phyloP scores from a whole-genome alignment of 768 basidiomycete species.

The Leccinum sublutescens region DNA sequence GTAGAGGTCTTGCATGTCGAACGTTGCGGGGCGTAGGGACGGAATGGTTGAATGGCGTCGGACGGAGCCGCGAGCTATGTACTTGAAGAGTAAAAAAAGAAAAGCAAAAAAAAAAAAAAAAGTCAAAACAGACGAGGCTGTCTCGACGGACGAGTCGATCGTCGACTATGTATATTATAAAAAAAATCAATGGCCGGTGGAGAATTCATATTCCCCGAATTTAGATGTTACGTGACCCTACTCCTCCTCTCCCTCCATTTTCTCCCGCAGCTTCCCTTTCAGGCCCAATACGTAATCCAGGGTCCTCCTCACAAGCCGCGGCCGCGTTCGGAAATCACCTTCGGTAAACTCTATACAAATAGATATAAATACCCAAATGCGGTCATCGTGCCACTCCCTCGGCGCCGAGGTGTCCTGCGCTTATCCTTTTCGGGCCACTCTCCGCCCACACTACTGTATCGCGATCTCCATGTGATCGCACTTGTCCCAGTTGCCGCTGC shows the following conservation, averaged over 20 bases:
- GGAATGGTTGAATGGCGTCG: slow-evolving; percentile 34
- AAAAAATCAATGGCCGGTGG: slow-evolving; percentile 34
- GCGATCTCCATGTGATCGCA: slow-evolving; percentile 33
- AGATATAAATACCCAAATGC: slow-evolving; percentile 22
- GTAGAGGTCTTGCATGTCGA: slow-evolving; percentile 49
- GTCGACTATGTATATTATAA: slow-evolving; percentile 39
- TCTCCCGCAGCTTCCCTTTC: slow-evolving; percentile 30
- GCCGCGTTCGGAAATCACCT: slow-evolving; percentile 41
- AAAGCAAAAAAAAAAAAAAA: slow-evolving; percentile 25
- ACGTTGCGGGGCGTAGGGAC: slow-evolving; percentile 41
- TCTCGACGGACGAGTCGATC: slow-evolving; percentile 29
- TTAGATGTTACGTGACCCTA: slow-evolving; percentile 35
- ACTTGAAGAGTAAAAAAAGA: slow-evolving; percentile 32
- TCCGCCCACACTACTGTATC: slow-evolving; percentile 34
- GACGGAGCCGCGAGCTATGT: slow-evolving; percentile 32
- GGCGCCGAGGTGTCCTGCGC: slow-evolving; percentile 39
- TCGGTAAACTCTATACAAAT: slow-evolving; percentile 34
- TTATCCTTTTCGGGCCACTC: slow-evolving; percentile 30
- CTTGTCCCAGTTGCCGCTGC: slow-evolving; percentile 33
- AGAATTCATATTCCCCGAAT: slow-evolving; percentile 40
- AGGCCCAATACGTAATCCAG: slow-evolving; percentile 34
- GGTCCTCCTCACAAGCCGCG: slow-evolving; percentile 34
- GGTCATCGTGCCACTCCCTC: slow-evolving; percentile 35
- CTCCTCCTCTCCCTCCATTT: slow-evolving; percentile 29
- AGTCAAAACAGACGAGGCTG: slow-evolving; percentile 31